phyloP scores from a whole-genome alignment of 2,329 filamentous ascomycete species.

The Neoascochyta sp. region DNA sequence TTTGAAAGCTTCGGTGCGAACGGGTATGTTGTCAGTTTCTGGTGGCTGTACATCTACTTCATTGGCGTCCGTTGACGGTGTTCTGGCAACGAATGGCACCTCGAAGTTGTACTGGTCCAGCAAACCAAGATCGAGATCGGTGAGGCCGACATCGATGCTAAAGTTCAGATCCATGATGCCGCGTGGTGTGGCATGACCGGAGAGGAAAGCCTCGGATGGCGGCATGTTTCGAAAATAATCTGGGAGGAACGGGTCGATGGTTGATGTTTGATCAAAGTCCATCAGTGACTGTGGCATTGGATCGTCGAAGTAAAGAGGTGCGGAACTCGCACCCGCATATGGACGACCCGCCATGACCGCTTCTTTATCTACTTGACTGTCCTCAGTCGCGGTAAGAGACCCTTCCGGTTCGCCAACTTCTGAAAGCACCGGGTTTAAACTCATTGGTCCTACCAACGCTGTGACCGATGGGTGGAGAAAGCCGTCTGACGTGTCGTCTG shows the following conservation, averaged over 20 bases:
- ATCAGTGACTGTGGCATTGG: slow-evolving; percentile 7
- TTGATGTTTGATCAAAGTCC: slow-evolving; percentile 14
- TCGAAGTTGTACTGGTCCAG: slow-evolving; percentile 46
- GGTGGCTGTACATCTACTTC: slow-evolving; percentile 11
- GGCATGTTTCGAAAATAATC: slow-evolving; percentile 33
- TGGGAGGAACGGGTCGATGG: slow-evolving; percentile 19
- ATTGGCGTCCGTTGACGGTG: slow-evolving; percentile 21
- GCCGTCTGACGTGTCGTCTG: slow-evolving; percentile 4
- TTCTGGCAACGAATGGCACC: slow-evolving; percentile 40
- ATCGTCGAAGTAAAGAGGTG: slow-evolving; percentile 15
- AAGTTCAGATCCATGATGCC: slow-evolving; percentile 46
- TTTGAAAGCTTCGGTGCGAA: slow-evolving; percentile 36
- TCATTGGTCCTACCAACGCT: slow-evolving; percentile 1
- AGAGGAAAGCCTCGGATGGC: slow-evolving; percentile 23
- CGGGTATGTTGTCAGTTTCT: slow-evolving; percentile 19
- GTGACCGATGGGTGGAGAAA: slow-evolving; percentile 5
- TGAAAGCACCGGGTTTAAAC: too few relatives aligned
- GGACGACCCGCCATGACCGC: slow-evolving; percentile 8
- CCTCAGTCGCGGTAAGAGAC: slow-evolving; percentile 1
- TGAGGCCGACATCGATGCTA: slow-evolving; percentile 45
- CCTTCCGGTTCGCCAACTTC: neutral
- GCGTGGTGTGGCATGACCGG: slow-evolving; percentile 43
- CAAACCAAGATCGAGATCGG: slow-evolving; percentile 45
- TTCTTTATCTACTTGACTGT: slow-evolving; percentile 4
- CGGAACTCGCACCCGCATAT: slow-evolving; percentile 3